Base-by-base conservation (phyloP, 1,284 basidiomycete species). In the Malassezia vespertilionis region DNA sequence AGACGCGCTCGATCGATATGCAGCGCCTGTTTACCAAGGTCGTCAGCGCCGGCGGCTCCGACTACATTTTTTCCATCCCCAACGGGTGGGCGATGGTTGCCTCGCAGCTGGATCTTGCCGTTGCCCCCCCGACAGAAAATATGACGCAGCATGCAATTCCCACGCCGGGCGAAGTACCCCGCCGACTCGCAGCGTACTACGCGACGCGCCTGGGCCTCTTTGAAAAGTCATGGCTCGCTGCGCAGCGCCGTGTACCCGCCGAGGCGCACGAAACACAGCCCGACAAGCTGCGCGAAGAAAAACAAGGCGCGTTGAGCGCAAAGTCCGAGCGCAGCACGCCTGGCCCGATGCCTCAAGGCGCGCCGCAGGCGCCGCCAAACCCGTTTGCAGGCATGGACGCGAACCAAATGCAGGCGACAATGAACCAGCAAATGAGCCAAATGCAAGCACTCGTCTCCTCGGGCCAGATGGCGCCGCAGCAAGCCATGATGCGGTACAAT, bases 71-170 rank as follows among this genome's bases (percentile, higher is more conserved):
- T 18, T 37, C 52, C 21, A 54, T 58, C 18, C 55, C 54, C n/a
- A 56, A 53, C 43, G 63, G 61, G 34, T 67, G 64, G 64, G 57
- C 61, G 2, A 56, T 62, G 18, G 47, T 63, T 10, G 64, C 64
- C 0, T 54, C 57, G 26, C 55, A 59, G 10, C 44, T 67, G 15
- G 61, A 60, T 20, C 53, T 67, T 17, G 61, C 60, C 10, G 58
- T 64, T 0, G 59, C 53, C 0, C 53, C 57, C 18, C 54, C 60
- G 11, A 50, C 50, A 34, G 57, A 54, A 10, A 41, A 46, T 1
- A 46, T 57, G 26, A 46, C 49, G 12, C 52, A 54, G 11, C 52
- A 50, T 15, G 47, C 51, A 2, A 52, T 58, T 34, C 61, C 61
- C 0, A 47, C 41, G 15, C 61, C 60, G 2, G 50, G 51, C 10